Evolutionary conservation across 176 grass and related monocot genomes (phyloP), one percentile per base, ranked within the genome.

Genomic region (Thalia dealbata): DNA sequence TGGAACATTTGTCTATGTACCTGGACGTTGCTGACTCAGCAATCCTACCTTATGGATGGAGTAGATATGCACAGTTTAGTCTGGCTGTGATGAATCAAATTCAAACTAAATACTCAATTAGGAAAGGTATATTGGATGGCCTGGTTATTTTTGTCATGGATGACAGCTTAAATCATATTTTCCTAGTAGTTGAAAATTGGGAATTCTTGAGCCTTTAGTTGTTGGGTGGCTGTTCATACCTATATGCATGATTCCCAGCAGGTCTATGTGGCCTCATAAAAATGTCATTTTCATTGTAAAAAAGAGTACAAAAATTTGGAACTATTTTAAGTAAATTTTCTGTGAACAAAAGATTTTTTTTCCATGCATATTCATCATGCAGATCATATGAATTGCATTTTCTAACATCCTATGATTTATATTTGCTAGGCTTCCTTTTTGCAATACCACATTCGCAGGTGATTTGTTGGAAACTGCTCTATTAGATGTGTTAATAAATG

Each of bases 11-110:
- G 67, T 70, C 41, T 46, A 50, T 70, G 42, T 70, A 70, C 67
- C 44, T 70, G 67, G 41, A 46, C 25, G 67, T 48, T 46, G 67
- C 41, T 16, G 67, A 70, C 43, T 65, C 62, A 65, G 26, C 62
- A 18, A 65, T 1, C 62, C 19, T 70, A 70, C 41, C 67, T 24
- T 25, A 70, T 50, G 43, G 24, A 3, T 48, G 67, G 41, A 70
- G 44, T 48, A 70, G 67, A 30, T 70, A n/a, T 70, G 67, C 38
- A 50, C 43, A 70, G 67, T 70, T 70, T 43, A 50, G 67, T 48
- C 14, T 70, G 42, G 22, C 67, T 70, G 38, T 70, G 43, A 26
- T 70, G 19, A 70, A 70, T 48, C 67, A 70, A 48, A 48, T 48
- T 13, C n/a, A 70, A 22, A 46, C 25, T 50, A 48, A 70, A 9